Evolutionary conservation across 1,284 basidiomycete genomes (phyloP), one percentile per base, ranked within the genome.

Genomic region (Cryptococcus depauperatus): DNA sequence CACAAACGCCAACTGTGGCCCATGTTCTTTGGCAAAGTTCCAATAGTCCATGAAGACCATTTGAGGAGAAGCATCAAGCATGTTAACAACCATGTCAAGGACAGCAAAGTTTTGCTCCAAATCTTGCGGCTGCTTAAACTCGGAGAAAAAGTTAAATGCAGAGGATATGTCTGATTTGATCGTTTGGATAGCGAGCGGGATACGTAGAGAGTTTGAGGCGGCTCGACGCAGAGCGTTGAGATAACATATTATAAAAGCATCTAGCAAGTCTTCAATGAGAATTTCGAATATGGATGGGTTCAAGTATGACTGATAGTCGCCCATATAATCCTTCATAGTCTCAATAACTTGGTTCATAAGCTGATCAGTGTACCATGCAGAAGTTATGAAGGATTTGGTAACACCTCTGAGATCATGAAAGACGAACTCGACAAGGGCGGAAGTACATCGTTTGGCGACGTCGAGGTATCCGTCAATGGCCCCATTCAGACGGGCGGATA

Each of bases 401-500:
- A 87, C 93, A 0, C 86, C 83, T 63, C 85, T 86, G 58, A 98
- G 73, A 67, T 98, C 95, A 68, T 93, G 87, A 75, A 97, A 92
- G 55, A 98, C 84, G 62, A 95, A 82, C 59, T 88, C 85, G 59
- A 98, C 92, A 42, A 98, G 78, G 1, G 86, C 84, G 59, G 93
- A 87, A 13, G 87, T 91, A 74, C 91, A 97, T 65, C 87, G 87
- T 74, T 96, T 97, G 47, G 91, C 91, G 18, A 98, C 89, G 70
- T 98, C 95, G 56, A 98, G 78, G 72, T 93, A 97, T 1, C 95
- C 95, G 62, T 99, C 93, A 61, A 98, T 95, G 14, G 92, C 91
- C 56, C 92, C 85, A 74, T 96, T 96, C 46, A 97, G 75, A 41
- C 82, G 79, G 59, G 92, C 88, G 52, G 80, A 80, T 60, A 98